phyloP scores from a whole-genome alignment of 2,329 filamentous ascomycete species.

The Mycosphaerella sp. region DNA sequence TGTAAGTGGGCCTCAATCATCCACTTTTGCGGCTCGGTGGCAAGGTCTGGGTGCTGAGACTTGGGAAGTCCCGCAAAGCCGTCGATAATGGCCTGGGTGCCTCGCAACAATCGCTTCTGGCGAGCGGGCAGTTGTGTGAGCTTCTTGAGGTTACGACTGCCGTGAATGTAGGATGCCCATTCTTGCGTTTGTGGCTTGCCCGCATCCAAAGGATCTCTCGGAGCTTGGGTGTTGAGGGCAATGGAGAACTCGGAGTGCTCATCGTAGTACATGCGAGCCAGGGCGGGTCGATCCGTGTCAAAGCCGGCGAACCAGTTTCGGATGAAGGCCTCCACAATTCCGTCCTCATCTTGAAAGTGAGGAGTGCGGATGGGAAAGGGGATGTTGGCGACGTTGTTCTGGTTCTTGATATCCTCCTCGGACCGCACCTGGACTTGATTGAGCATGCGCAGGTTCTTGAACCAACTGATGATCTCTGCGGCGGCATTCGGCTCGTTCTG shows the following conservation, averaged over 20 bases:
- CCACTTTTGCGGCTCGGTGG: constrained; percentile 62
- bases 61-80: constrained; percentile 64
- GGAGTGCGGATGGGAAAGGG: constrained; percentile 58
- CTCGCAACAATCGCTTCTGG: constrained; percentile 60
- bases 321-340: constrained; percentile 70
- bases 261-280: constrained; percentile 68
- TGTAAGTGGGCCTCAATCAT: constrained; percentile 75
- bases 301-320: constrained; percentile 66
- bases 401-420: constrained; percentile 59
- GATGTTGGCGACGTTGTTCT: constrained; percentile 46
- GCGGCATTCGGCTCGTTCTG: constrained; percentile 48
- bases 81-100: constrained; percentile 57
- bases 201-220: constrained; percentile 40
- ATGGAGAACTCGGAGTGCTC: constrained; percentile 67
- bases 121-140: constrained; percentile 57
- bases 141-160: constrained; percentile 69
- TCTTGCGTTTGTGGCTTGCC: constrained; percentile 43
- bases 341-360: constrained; percentile 66
- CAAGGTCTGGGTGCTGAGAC: constrained; percentile 68
- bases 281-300: constrained; percentile 60
- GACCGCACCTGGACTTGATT: constrained; percentile 70
- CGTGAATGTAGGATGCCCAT: constrained; percentile 70
- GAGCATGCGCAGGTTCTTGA: constrained; percentile 69
- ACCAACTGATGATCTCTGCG: constrained; percentile 69
- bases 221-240: constrained; percentile 59